Conservation (phyloP, 2,329 filamentous ascomycete genomes). For the Hymenoscyphus repandus region DNA sequence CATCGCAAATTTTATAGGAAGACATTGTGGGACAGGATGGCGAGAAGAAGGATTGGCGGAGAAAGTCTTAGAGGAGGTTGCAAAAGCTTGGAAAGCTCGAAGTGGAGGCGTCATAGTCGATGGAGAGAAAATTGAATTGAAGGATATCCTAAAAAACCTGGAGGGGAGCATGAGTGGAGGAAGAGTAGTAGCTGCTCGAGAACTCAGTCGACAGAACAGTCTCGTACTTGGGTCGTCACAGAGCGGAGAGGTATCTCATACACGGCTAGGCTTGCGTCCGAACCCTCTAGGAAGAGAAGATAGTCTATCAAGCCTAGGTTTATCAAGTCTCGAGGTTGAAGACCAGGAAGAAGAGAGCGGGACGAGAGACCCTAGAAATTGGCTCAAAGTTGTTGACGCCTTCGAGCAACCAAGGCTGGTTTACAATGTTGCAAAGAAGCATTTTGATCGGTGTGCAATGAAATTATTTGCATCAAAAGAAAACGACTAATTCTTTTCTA, state of each 20-base stretch:
- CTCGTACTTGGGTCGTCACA: constrained; percentile 53
- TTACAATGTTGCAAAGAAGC: constrained; percentile 78
- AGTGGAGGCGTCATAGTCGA: constrained; percentile 90
- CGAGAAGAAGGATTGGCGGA: constrained; percentile 91
- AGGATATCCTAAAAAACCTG: constrained; percentile 74
- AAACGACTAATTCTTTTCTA: constrained; percentile 29
- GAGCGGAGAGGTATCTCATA: constrained; percentile 48
- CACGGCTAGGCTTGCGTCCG: constrained; percentile 50
- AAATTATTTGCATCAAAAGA: neutral
- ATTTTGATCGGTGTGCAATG: constrained; percentile 71
- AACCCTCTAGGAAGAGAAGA: constrained; percentile 49
- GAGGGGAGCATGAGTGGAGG: constrained; percentile 90
- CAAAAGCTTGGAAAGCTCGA: constrained; percentile 84
- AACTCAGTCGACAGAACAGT: constrained; percentile 58
- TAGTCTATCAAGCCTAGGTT: constrained; percentile 60
- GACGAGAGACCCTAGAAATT: constrained; percentile 66
- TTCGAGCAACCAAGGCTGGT: constrained; percentile 77
- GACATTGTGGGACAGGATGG: constrained; percentile 94
- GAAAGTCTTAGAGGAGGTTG: constrained; percentile 84
- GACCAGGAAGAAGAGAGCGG: constrained; percentile 50
- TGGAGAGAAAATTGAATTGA: constrained; percentile 68
- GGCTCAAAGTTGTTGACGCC: constrained; percentile 78
- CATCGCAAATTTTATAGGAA: constrained; percentile 83
- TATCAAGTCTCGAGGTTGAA: constrained; percentile 48
- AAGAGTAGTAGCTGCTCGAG: constrained; percentile 51